Evolutionary conservation across 2,329 filamentous ascomycete genomes (phyloP).

Genomic region (Trichoderma endophyticum): DNA sequence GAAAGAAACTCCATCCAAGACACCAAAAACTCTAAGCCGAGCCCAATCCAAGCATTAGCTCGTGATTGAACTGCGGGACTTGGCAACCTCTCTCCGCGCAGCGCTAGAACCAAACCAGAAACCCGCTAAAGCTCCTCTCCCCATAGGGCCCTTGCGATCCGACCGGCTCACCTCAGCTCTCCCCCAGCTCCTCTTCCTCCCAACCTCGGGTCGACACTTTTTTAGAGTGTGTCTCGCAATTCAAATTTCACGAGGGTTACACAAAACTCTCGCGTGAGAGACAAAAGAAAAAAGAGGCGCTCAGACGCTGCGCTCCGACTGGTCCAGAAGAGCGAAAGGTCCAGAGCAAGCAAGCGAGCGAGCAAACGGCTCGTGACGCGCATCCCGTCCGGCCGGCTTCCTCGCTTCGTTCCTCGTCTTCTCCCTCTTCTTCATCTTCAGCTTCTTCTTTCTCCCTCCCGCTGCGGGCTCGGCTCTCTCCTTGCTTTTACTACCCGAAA

Average conservation of each 20-base stretch:
- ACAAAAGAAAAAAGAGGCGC: neutral
- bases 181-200: neutral
- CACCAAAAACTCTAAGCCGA: neutral
- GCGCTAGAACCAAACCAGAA: slow-evolving; percentile 17
- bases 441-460: neutral
- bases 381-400: neutral
- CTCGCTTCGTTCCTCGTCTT: neutral
- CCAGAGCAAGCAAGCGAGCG: neutral
- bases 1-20: too few species aligned
- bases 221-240: neutral
- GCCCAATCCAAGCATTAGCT: neutral
- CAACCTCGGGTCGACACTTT: neutral
- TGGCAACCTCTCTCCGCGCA: neutral
- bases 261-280: neutral
- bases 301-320: neutral
- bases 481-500: neutral
- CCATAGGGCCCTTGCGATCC: neutral
- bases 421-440: neutral
- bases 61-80: neutral
- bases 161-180: neutral
- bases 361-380: slow-evolving; percentile 7
- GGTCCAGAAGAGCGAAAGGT: neutral
- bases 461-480: neutral
- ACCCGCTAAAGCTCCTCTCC: neutral
- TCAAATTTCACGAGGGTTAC: neutral